A percentile compares a stretch with the other conserved stretches of the same genome.
Conservation (phyloP, 805 yeast species). For the Metschnikowia arizonensis region DNA sequence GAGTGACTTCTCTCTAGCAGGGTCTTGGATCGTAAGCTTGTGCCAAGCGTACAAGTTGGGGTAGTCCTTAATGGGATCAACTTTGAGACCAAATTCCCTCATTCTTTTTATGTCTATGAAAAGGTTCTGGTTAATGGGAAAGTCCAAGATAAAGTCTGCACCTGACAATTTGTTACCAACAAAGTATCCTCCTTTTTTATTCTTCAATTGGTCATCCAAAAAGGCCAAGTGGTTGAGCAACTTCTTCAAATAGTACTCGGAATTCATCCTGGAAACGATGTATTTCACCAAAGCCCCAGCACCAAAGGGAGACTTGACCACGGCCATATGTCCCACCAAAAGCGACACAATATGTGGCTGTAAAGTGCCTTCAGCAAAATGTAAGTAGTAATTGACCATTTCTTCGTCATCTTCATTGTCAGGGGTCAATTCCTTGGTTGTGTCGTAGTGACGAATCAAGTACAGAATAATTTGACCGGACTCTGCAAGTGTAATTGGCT, state of each 20-base stretch:
- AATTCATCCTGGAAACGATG: constrained; percentile 23
- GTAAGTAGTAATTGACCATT: constrained; percentile 23
- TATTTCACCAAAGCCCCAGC: constrained; percentile 20
- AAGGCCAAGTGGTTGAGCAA: constrained; percentile 22
- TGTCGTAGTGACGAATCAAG: constrained; percentile 48
- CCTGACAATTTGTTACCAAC: constrained; percentile 36
- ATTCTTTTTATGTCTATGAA: constrained; percentile 11
- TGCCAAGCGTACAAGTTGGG: constrained; percentile 20
- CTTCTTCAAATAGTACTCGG: constrained; percentile 26
- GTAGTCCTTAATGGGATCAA: constrained; percentile 9
- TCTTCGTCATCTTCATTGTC: constrained; percentile 30
- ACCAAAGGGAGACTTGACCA: constrained; percentile 27
- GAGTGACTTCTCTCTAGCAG: constrained; percentile 9
- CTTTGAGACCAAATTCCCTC: constrained; percentile 8
- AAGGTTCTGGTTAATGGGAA: constrained; percentile 27
- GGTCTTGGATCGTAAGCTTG: constrained; percentile 13
- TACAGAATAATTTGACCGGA: constrained; percentile 56
- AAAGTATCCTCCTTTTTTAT: constrained; percentile 33
- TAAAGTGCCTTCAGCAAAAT: constrained; percentile 25
- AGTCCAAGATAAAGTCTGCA: constrained; percentile 37
- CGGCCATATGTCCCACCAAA: constrained; percentile 25
- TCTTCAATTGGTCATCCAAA: constrained; percentile 28
- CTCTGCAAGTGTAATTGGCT: constrained; percentile 44
- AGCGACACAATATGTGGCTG: constrained; percentile 23
- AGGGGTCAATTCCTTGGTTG: constrained; percentile 35